These are phyloP conservation scores for Chrysochromulina parva DNA, from an alignment of 78 protist species.

Conservation along the genomic window DNA sequence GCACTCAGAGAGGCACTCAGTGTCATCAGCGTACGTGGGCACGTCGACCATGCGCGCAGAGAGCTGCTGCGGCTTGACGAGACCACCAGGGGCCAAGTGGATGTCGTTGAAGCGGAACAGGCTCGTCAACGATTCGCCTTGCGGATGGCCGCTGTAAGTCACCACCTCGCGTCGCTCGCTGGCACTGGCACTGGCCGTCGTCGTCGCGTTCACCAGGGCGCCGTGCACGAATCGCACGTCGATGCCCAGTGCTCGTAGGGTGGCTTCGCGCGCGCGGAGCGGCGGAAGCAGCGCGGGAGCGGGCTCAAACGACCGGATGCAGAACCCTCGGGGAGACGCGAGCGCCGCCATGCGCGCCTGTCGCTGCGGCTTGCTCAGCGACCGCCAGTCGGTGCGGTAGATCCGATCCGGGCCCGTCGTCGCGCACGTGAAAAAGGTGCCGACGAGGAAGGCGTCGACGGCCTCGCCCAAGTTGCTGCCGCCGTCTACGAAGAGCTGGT, in stretches of 20 bases:
- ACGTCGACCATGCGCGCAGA: neutral
- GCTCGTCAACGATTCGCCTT: neutral
- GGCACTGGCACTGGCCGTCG: too few relatives aligned
- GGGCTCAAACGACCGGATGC: neutral
- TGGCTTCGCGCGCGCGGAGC: neutral
- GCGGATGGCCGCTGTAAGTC: too few relatives aligned
- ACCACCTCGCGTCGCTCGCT: too few relatives aligned
- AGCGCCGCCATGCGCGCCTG: neutral
- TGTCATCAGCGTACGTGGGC: neutral
- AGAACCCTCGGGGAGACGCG: neutral
- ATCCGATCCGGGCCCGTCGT: neutral
- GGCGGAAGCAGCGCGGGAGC: neutral
- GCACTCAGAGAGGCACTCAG: too few relatives aligned
- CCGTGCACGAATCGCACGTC: neutral
- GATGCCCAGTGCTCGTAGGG: neutral
- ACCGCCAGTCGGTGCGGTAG: neutral
- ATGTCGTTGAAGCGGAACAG: neutral
- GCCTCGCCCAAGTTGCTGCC: neutral
- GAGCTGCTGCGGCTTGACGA: neutral
- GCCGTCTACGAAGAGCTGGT: neutral
- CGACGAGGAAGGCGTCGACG: neutral
- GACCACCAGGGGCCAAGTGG: neutral
- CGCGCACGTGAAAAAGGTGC: neutral
- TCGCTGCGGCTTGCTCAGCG: neutral
- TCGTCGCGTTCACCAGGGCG: neutral